Evolutionary conservation across 805 yeast genomes (phyloP), one percentile per base, ranked within the genome.

Genomic region (Danielia reshetovae): DNA sequence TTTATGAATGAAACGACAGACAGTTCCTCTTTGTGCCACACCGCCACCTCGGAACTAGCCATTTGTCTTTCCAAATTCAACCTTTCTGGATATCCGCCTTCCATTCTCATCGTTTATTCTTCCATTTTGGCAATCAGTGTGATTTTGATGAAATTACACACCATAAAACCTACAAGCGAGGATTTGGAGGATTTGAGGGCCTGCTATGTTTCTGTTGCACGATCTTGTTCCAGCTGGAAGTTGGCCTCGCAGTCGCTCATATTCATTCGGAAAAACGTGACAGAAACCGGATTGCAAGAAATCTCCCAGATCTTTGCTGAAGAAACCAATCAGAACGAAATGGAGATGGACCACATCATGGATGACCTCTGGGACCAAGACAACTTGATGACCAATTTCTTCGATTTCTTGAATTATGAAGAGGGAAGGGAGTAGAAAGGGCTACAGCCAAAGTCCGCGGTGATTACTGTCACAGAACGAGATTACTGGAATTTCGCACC

Each of bases 101-200:
- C 50, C 7, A 37, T 43, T 6, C 35, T 47, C 17, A 29, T 39
- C 4, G 38, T 47, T 7, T 45, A 47, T 28, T 34, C 48, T 8
- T 35, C 49, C 6, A 41, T 45, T 16, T 28, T 45, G 13, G 50
- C 42, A 5, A 35, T 43, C 26, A 45, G 48, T 24, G 40, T 43
- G 3, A 24, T 38, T 3, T 28, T 47, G 19, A 31, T 36, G 26
- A 41, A 36, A 22, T 8, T 35, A 8, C 44, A 35, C 16, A 4
- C 16, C n/a, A 12, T 8, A 5, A 13, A 16, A n/a, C 21, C 23
- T 5, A 10, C 16, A 9, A n/a, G 11, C 10, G 29, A 23, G 8
- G 38, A 27, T 6, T 21, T 43, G 7, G 28, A 30, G 2, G 43
- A 39, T n/a, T 30, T 45, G 22, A 32, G 34, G 15, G 36, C 39